phyloP scores from a whole-genome alignment of 345 rosid genomes.

The Turritis glabra region DNA sequence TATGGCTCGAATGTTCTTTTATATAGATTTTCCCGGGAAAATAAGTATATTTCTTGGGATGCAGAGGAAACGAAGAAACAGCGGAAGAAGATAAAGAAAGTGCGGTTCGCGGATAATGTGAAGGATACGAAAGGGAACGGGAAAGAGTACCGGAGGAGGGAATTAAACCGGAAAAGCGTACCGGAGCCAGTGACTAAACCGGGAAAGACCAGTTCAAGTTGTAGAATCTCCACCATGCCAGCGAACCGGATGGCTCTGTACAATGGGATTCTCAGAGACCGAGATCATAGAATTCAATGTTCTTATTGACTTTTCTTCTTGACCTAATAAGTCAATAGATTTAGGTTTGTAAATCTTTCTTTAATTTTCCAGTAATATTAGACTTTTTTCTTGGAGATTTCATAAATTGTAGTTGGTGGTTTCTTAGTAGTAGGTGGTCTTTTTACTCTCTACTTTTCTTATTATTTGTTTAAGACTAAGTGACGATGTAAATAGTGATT shows the following conservation, averaged over 20 bases:
- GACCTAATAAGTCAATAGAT: slow-evolving; percentile 3
- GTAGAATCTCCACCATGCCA: slow-evolving; percentile 52
- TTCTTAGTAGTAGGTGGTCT: slow-evolving; percentile 12
- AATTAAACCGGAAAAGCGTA: slow-evolving; percentile 6
- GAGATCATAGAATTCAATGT: slow-evolving; percentile 47
- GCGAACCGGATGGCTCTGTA: slow-evolving; percentile 68
- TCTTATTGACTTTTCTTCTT: slow-evolving; percentile 46
- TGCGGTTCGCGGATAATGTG: slow-evolving; percentile 71
- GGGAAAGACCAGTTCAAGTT: slow-evolving; percentile 21
- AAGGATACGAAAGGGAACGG: slow-evolving; percentile 51
- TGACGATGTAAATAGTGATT: slow-evolving; percentile 16
- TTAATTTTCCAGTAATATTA: background rate
- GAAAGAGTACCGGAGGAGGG: slow-evolving; percentile 32
- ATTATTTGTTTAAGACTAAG: background rate
- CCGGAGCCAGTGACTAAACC: slow-evolving; percentile 23
- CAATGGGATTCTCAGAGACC: slow-evolving; percentile 64
- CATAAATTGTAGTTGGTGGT: slow-evolving; percentile 19
- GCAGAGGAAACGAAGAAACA: slow-evolving; percentile 37
- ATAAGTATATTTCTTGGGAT: slow-evolving; percentile 22
- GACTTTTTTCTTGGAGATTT: background rate
- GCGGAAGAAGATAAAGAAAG: slow-evolving; percentile 55
- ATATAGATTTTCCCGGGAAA: slow-evolving; percentile 30
- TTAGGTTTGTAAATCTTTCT: slow-evolving; percentile 6
- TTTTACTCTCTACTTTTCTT: slow-evolving; percentile 14
- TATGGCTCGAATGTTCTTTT: background rate